These are phyloP conservation scores for Penicillium brevicompactum DNA, from an alignment of 2,329 filamentous ascomycete species.

Conservation along the genomic window DNA sequence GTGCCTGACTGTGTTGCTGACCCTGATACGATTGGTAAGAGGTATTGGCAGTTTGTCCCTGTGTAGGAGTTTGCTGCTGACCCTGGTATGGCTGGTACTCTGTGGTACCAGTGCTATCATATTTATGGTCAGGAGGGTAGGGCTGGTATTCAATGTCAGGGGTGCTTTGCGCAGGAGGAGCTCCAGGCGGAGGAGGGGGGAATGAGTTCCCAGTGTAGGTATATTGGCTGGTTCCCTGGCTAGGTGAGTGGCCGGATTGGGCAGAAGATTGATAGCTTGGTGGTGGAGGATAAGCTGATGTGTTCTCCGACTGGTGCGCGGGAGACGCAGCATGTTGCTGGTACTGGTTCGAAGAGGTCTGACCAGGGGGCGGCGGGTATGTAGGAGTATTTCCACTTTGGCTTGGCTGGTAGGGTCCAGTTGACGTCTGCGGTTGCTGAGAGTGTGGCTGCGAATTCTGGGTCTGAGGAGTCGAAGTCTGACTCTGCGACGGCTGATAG, in stretches of 20 bases:
- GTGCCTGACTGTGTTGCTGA: neutral
- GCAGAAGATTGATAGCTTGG: constrained; percentile 6
- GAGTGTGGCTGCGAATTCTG: constrained; percentile 8
- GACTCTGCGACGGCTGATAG: neutral
- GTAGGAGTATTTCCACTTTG: constrained; percentile 1
- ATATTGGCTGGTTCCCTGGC: constrained; percentile 22
- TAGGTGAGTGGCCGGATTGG: constrained; percentile 12
- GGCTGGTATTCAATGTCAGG: constrained; percentile 5
- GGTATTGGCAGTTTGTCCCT: neutral
- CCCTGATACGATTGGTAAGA: neutral
- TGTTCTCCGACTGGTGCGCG: constrained; percentile 1
- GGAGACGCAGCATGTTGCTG: constrained; percentile 3
- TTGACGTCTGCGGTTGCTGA: constrained; percentile 2
- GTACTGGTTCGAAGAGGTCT: constrained; percentile 11
- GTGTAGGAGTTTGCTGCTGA: constrained; percentile 12
- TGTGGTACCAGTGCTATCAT: neutral
- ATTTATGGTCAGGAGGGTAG: neutral
- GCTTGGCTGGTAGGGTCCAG: constrained; percentile 3
- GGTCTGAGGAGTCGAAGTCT: neutral
- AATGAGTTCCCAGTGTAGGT: constrained; percentile 38
- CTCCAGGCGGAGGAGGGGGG: constrained; percentile 43
- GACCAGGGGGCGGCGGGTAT: constrained; percentile 10
- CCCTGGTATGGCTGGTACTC: constrained; percentile 12
- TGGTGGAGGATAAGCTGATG: constrained; percentile 6
- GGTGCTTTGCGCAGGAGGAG: constrained; percentile 28